These are phyloP conservation scores for Phialophora tarda DNA, from an alignment of 2,329 filamentous ascomycete genomes.

Conservation along the genomic window DNA sequence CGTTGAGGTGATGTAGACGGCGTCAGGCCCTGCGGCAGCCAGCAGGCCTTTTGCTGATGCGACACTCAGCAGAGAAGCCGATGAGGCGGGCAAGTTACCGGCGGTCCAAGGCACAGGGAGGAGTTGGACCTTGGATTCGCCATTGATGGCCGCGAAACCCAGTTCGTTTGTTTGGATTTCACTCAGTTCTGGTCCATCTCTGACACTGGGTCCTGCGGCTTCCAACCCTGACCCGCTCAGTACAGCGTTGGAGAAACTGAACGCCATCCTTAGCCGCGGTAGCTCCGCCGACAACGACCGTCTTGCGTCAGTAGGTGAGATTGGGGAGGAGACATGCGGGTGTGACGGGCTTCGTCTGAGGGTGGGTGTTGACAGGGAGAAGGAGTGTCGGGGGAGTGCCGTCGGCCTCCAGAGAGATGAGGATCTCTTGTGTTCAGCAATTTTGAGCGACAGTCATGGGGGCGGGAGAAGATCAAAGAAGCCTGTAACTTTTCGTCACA, in stretches of 20 bases:
- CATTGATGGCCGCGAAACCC: conserved; percentile 78
- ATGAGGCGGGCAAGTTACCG: conserved; percentile 71
- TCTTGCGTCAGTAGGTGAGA: conserved; percentile 40
- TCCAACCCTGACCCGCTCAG: conserved; percentile 51
- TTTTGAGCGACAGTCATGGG: conserved; percentile 42
- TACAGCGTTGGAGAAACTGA: conserved; percentile 62
- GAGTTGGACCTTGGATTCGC: conserved; percentile 71
- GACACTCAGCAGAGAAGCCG: conserved; percentile 81
- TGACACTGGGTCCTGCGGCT: conserved; percentile 47
- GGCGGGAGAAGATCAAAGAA: not conserved
- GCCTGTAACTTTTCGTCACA: not conserved
- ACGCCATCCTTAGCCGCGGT: conserved; percentile 62
- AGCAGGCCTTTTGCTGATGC: conserved; percentile 80
- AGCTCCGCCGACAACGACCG: conserved; percentile 49
- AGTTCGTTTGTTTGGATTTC: conserved; percentile 85
- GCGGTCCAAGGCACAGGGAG: conserved; percentile 78
- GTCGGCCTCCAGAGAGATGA: conserved; percentile 52
- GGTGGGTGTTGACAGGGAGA: conserved; percentile 45
- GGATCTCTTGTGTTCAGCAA: conserved; percentile 52
- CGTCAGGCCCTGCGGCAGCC: conserved; percentile 84
- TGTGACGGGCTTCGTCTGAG: conserved; percentile 47
- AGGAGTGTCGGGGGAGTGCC: conserved; percentile 52
- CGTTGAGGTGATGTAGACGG: conserved; percentile 76
- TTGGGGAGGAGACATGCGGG: conserved; percentile 42
- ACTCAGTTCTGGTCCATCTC: conserved; percentile 69